Conservation (phyloP, 495 filamentous ascomycete genomes). For the Hypoxylon fragiforme region DNA sequence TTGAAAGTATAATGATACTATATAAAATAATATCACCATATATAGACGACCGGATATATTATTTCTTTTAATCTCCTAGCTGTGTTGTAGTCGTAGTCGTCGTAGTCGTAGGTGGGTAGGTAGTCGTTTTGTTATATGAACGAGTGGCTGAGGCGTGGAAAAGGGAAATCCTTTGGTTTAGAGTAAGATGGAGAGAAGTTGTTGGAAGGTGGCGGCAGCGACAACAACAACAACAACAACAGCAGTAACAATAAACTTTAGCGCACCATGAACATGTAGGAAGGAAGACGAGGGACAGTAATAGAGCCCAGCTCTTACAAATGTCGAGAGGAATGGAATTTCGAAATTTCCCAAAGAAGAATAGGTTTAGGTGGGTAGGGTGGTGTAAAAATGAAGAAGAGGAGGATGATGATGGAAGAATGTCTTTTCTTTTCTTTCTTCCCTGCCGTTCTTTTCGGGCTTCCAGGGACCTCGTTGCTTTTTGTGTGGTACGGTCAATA, state of each 20-base stretch:
- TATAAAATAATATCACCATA: too few species aligned
- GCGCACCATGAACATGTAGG: constrained; percentile 5
- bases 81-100: too few species aligned
- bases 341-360: constrained; percentile 14
- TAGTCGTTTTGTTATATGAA: not conserved
- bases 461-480: constrained; percentile 22
- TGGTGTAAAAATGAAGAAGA: constrained; percentile 9
- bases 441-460: constrained; percentile 19
- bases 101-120: constrained; percentile 10
- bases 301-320: constrained; percentile 31
- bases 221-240: constrained; percentile 1
- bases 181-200: constrained; percentile 24
- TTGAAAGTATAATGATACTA: not conserved
- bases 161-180: not conserved
- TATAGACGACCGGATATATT: too few species aligned
- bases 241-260: not conserved
- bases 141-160: constrained; percentile 28
- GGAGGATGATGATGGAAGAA: too few species aligned
- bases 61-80: too few species aligned
- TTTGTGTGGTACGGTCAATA: constrained; percentile 23
- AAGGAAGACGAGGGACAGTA: constrained; percentile 5
- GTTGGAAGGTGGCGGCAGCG: constrained; percentile 10
- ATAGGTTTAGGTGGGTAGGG: constrained; percentile 8
- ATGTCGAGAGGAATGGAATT: constrained; percentile 19
- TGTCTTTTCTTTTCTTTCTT: too few species aligned